A percentile compares a stretch with the other conserved stretches of the same genome.
phyloP scores from a whole-genome alignment of 2,329 filamentous ascomycete genomes.

The Cucurbitaria berberidis region DNA sequence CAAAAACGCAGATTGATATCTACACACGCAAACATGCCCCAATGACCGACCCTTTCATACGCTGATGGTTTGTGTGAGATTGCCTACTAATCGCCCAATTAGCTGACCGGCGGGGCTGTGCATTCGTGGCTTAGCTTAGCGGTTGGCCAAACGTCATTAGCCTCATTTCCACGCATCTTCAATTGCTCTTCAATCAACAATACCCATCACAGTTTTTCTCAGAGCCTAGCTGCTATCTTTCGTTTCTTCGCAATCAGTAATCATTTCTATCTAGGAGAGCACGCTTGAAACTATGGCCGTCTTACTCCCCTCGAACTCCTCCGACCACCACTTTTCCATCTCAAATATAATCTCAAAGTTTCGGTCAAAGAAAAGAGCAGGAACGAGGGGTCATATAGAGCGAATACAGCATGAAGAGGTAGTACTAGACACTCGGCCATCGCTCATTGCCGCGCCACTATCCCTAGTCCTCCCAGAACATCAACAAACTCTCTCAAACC shows the following conservation, averaged over 20 bases:
- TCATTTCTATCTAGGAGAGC: not conserved
- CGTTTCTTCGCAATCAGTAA: not conserved
- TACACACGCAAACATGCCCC: not conserved
- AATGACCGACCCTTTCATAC: not conserved
- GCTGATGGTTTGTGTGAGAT: not conserved
- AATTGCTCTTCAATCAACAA: not conserved
- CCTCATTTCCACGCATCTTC: not conserved
- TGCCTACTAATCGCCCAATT: conserved; percentile 6
- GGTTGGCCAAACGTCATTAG: conserved; percentile 7
- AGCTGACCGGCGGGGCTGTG: conserved; percentile 27
- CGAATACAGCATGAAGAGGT: not conserved
- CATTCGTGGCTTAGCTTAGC: conserved; percentile 26
- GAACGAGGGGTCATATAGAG: not conserved
- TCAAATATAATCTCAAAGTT: conserved; percentile 39
- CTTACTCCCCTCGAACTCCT: conserved; percentile 16
- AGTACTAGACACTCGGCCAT: conserved; percentile 21
- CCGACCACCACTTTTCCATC: conserved; percentile 30
- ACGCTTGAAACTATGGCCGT: conserved; percentile 24
- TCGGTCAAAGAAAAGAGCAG: conserved; percentile 22
- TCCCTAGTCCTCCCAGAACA: conserved; percentile 44
- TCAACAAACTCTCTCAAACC: conserved; percentile 34
- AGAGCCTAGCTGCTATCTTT: not conserved
- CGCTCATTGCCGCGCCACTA: conserved; percentile 31
- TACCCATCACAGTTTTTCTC: not conserved
- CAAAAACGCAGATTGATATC: not conserved